Percentiles rank a stretch among this genome's conserved stretches.
These are phyloP conservation scores for Calvatia gigantea DNA, from an alignment of 768 basidiomycete species.

Conservation along the genomic window DNA sequence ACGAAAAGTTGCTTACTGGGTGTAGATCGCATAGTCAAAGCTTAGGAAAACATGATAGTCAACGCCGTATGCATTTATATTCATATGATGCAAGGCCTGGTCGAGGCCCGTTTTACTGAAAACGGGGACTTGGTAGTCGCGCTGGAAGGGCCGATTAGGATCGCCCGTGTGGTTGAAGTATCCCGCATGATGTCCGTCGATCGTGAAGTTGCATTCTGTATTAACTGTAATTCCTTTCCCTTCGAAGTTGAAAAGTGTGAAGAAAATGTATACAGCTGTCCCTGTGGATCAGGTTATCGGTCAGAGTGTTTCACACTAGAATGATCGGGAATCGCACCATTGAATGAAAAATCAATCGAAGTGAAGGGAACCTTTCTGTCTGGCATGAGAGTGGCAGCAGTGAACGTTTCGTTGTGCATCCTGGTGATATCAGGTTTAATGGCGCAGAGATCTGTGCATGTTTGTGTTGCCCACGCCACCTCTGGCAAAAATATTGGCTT, in stretches of 20 bases:
- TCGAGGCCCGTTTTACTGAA: constrained; percentile 17
- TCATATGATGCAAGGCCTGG: constrained; percentile 3
- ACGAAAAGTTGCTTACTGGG: background rate
- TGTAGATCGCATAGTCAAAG: constrained; percentile 17
- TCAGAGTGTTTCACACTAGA: background rate
- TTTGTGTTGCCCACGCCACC: constrained; percentile 22
- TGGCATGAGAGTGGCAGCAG: constrained; percentile 29
- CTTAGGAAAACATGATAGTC: constrained; percentile 12
- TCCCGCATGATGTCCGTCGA: constrained; percentile 17
- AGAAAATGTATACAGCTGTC: constrained; percentile 34
- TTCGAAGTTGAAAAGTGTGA: constrained; percentile 32
- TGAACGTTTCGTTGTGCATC: constrained; percentile 26
- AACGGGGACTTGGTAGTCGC: constrained; percentile 19
- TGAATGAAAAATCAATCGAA: constrained; percentile 24
- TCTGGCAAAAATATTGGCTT: constrained; percentile 23
- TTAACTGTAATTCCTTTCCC: constrained; percentile 18
- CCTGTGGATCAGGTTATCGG: constrained; percentile 14
- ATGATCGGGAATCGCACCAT: constrained; percentile 16
- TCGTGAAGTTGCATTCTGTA: constrained; percentile 22
- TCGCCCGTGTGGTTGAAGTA: constrained; percentile 18
- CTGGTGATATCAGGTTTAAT: constrained; percentile 20
- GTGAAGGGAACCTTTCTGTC: constrained; percentile 17
- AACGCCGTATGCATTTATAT: constrained; percentile 7
- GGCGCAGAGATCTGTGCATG: constrained; percentile 21
- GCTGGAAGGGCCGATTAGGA: background rate